Base-by-base conservation (phyloP, 2,329 filamentous ascomycete genomes). In the Penicillium hordei region DNA sequence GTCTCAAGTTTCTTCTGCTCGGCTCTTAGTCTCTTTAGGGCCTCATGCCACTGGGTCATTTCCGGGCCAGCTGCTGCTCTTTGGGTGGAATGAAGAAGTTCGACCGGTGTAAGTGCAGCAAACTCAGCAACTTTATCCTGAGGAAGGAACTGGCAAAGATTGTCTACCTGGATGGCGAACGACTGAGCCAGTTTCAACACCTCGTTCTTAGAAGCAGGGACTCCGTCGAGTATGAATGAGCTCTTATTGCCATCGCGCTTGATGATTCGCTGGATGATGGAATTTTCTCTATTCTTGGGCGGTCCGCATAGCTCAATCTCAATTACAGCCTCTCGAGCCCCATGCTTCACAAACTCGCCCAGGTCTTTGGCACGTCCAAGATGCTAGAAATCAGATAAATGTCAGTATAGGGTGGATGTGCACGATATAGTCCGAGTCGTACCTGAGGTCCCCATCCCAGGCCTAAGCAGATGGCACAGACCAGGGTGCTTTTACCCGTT, bases 81-180 rank as follows among this genome's bases (percentile, higher is more conserved):
- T 61, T 96, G 87, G 0, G 94, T 99, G 67, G 94, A 90, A 58
- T 87, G 83, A 0, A 99, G 81, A 21, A 97, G 83, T 44, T 95
- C 89, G 13, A 96, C 81, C 0, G 93, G 89, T 9, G 86, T 89
- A 65, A 96, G 84, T 5, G 85, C 89, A 5, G 94, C 91, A 71
- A 99, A 99, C 70, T 97, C 93, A 25, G 92, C 91, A 1, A 99
- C 94, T 65, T 93, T 89, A 72, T 99, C 94, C 74, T 99, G 94
- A 0, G 94, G 94, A 44, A 99, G 79, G 68, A 99, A 99, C 72
- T 99, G 94, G 73, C 94, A 99, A 2, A 99, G 82, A 66, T 99
- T 99, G 78, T 99, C 94, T 63, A 97, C 91, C 74, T 99, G 94
- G 51, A 99, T 97, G 48, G 89, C 89, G 68, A 96, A 86, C 10